These are phyloP conservation scores for Calocera viscosa DNA, from an alignment of 768 basidiomycete genomes.

Conservation along the genomic window DNA sequence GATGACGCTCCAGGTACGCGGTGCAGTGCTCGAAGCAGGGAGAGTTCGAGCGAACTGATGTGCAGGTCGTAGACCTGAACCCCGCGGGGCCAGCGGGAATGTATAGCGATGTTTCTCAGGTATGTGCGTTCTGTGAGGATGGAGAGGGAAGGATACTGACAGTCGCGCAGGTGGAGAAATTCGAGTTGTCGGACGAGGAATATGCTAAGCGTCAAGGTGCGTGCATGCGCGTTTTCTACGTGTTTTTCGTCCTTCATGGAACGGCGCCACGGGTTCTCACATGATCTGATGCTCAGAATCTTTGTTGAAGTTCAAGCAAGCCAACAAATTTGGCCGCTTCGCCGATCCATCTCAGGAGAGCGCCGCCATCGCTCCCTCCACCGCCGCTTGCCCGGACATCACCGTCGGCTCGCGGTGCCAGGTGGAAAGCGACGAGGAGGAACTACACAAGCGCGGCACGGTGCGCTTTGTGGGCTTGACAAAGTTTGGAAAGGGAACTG, in stretches of 20 bases:
- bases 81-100: slow-evolving; percentile 24
- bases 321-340: slow-evolving; percentile 79
- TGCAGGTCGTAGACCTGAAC: not conserved
- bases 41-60: no score
- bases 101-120: slow-evolving; percentile 65
- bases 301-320: slow-evolving; percentile 78
- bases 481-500: slow-evolving; percentile 50
- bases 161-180: slow-evolving; percentile 71
- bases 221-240: slow-evolving; percentile 9
- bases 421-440: slow-evolving; percentile 46
- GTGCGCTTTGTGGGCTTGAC: slow-evolving; percentile 78
- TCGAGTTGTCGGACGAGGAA: slow-evolving; percentile 69
- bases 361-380: slow-evolving; percentile 24
- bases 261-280: slow-evolving; percentile 7
- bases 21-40: not conserved
- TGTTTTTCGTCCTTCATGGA: not conserved
- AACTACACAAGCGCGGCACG: slow-evolving; percentile 64
- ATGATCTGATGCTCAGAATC: slow-evolving; percentile 44
- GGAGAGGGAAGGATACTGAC: not conserved
- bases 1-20: slow-evolving; percentile 66
- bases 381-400: slow-evolving; percentile 34
- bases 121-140: slow-evolving; percentile 58
- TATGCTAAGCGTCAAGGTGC: slow-evolving; percentile 72
- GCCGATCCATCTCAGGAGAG: slow-evolving; percentile 36
- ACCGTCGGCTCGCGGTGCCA: slow-evolving; percentile 67